These are phyloP conservation scores for Theileria sp. DNA, from an alignment of 169 alveolate species.

Conservation along the genomic window DNA sequence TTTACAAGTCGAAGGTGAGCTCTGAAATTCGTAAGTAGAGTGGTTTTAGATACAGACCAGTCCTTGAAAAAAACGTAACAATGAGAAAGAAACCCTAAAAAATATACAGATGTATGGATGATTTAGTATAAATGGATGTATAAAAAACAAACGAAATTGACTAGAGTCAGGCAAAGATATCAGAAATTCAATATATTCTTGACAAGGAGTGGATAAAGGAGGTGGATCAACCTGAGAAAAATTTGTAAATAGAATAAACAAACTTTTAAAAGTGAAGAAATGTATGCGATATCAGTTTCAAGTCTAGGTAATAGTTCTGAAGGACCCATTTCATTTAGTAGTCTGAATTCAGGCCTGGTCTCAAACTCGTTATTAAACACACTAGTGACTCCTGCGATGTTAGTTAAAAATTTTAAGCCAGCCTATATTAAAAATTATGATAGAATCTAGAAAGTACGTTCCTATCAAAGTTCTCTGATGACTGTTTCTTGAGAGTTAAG, in stretches of 20 bases:
- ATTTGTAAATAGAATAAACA: not conserved
- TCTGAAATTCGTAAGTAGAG: slow-evolving; percentile 35
- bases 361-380: slow-evolving; percentile 37
- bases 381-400: slow-evolving; percentile 47
- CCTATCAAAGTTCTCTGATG: slow-evolving; percentile 55
- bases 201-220: slow-evolving; percentile 15
- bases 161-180: slow-evolving; percentile 18
- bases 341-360: slow-evolving; percentile 3
- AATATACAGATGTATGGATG: too few species aligned
- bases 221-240: slow-evolving; percentile 33
- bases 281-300: slow-evolving; percentile 41
- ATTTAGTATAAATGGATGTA: too few species aligned
- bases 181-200: slow-evolving; percentile 44
- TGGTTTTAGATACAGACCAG: slow-evolving; percentile 52
- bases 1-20: slow-evolving; percentile 49
- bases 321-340: slow-evolving; percentile 54
- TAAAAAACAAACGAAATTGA: slow-evolving; percentile 32
- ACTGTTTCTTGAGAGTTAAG: slow-evolving; percentile 26
- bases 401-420: slow-evolving; percentile 36
- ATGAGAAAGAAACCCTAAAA: slow-evolving; percentile 45
- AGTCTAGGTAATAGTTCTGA: slow-evolving; percentile 44
- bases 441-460: slow-evolving; percentile 18
- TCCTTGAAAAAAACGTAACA: slow-evolving; percentile 45
- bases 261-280: slow-evolving; percentile 38
- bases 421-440: slow-evolving; percentile 27